phyloP scores from a whole-genome alignment of 208 protist genomes.

The Giardia muris region DNA sequence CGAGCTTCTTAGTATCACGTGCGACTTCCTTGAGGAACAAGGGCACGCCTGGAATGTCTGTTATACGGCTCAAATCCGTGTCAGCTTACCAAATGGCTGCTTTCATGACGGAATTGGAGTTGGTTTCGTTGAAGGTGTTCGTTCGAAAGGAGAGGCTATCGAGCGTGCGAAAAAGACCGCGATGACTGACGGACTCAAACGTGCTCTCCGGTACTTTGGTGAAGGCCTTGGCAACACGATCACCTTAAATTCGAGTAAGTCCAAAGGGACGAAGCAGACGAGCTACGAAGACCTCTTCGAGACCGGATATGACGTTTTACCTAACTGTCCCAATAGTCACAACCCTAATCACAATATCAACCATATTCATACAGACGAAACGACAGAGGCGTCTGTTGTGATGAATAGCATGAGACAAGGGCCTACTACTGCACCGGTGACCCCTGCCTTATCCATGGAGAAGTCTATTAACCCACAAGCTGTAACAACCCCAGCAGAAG shows the following conservation, averaged over 20 bases:
- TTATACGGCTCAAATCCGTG: slow-evolving; percentile 30
- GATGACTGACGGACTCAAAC: slow-evolving; percentile 34
- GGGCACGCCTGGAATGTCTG: background rate
- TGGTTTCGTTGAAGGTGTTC: slow-evolving; percentile 26
- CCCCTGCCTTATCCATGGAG: too few species aligned
- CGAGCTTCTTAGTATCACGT: slow-evolving; percentile 10
- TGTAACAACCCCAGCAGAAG: too few species aligned
- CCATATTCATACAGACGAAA: too few species aligned
- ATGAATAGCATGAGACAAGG: too few species aligned
- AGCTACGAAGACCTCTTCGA: background rate
- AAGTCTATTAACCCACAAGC: too few species aligned
- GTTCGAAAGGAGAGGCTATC: background rate
- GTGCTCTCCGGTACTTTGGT: slow-evolving; percentile 34
- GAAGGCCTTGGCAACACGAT: slow-evolving; percentile 31
- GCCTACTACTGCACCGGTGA: too few species aligned
- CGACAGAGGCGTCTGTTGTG: too few species aligned
- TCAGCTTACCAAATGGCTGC: slow-evolving; percentile 28
- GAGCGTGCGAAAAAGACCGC: slow-evolving; percentile 35
- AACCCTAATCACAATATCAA: too few species aligned
- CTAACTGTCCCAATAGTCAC: too few species aligned
- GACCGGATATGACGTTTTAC: too few species aligned
- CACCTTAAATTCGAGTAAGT: background rate
- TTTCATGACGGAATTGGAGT: slow-evolving; percentile 39
- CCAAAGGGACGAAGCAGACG: background rate
- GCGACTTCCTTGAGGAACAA: slow-evolving; percentile 31